These are phyloP conservation scores for Sarcodon sp. DNA, from an alignment of 768 basidiomycete genomes.

Conservation along the genomic window DNA sequence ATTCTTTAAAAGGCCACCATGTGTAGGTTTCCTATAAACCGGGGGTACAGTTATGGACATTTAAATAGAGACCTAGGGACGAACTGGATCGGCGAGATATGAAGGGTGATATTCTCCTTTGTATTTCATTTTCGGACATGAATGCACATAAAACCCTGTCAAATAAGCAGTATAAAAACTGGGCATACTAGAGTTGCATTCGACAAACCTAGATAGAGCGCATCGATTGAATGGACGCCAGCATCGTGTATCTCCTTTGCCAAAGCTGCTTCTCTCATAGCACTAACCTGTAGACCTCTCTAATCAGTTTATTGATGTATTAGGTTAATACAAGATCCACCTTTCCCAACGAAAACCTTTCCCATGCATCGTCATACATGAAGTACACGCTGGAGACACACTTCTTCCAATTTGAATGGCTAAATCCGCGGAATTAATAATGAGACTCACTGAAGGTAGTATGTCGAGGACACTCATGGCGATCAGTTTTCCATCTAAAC, in stretches of 20 bases:
- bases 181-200: not conserved
- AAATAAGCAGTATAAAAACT: not conserved
- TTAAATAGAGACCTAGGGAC: constrained; percentile 6
- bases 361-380: constrained; percentile 68
- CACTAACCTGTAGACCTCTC: constrained; percentile 50
- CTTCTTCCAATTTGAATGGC: constrained; percentile 2
- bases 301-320: not conserved
- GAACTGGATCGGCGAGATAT: constrained; percentile 75
- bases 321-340: constrained; percentile 13
- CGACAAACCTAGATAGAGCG: constrained; percentile 76
- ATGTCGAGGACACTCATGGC: constrained; percentile 88
- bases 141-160: constrained; percentile 84
- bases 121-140: constrained; percentile 91
- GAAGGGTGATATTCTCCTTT: constrained; percentile 92
- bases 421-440: not conserved
- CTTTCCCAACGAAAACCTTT: constrained; percentile 68
- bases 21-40: constrained; percentile 52
- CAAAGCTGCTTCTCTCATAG: constrained; percentile 68
- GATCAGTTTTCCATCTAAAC: constrained; percentile 68
- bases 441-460: constrained; percentile 32
- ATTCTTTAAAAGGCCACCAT: constrained; percentile 60
- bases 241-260: constrained; percentile 62
- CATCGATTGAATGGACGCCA: constrained; percentile 49
- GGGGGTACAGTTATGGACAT: not conserved
- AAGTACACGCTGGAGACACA: constrained; percentile 88